Evolutionary conservation across 345 rosid species (phyloP).

Genomic region (Hevea brasiliensis): DNA sequence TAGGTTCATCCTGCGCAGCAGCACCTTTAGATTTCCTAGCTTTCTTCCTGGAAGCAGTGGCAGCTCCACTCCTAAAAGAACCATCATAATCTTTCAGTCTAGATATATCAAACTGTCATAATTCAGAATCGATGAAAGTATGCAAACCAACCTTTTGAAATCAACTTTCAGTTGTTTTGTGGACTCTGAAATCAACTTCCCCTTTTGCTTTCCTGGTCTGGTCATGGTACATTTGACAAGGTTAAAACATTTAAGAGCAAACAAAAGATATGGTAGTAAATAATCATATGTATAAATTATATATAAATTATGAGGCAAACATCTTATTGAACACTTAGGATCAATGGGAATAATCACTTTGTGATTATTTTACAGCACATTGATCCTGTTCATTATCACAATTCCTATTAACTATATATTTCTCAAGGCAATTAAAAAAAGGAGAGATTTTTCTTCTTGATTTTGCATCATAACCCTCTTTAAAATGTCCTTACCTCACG

Average conservation of each 20-base stretch:
- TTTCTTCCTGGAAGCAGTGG: constrained; percentile 15
- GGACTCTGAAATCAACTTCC: constrained; percentile 22
- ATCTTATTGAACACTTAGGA: not conserved
- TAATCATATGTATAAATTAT: too few relatives aligned
- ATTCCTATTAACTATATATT: too few relatives aligned
- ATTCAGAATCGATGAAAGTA: not conserved
- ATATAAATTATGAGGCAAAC: constrained; percentile 8
- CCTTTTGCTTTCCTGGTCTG: constrained; percentile 38
- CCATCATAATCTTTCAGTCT: constrained; percentile 6
- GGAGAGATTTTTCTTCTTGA: not conserved
- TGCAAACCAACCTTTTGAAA: constrained; percentile 31
- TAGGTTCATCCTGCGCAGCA: constrained; percentile 2
- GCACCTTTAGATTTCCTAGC: constrained; percentile 4
- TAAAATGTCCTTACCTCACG: not conserved
- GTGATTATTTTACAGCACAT: too few relatives aligned
- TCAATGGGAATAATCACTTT: not conserved
- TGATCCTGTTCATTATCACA: too few relatives aligned
- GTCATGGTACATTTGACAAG: constrained; percentile 16
- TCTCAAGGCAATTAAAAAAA: not conserved
- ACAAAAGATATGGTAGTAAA: too few relatives aligned
- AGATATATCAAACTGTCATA: not conserved
- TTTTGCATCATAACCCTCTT: not conserved
- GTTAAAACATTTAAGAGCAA: constrained; percentile 10
- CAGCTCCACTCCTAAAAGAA: constrained; percentile 24
- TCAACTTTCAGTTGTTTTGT: constrained; percentile 17